Evolutionary conservation across 139 green algal species (phyloP).

Genomic region (Cymbomonas tetramitiformis): DNA sequence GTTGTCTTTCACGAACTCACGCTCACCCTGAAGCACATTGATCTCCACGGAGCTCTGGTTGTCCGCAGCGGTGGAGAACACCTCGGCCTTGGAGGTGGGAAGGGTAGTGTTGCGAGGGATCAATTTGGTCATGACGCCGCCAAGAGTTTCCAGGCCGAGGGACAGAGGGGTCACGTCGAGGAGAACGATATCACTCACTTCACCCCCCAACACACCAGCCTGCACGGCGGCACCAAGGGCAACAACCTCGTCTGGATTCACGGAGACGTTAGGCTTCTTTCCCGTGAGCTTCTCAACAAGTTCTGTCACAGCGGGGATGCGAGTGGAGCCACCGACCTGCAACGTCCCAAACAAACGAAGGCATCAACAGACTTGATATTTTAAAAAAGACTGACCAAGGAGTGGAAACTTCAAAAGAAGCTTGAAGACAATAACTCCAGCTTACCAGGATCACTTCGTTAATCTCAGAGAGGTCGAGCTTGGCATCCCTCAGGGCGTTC

Average conservation of each 20-base stretch:
- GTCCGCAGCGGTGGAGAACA: conserved; percentile 90
- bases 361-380: conserved; percentile 19
- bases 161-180: conserved; percentile 91
- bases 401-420: not conserved
- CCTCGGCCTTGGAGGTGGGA: conserved; percentile 86
- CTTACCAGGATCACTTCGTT: conserved; percentile 60
- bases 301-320: conserved; percentile 85
- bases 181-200: conserved; percentile 89
- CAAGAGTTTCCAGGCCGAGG: conserved; percentile 90
- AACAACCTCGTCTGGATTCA: conserved; percentile 98
- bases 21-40: conserved; percentile 82
- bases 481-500: conserved; percentile 81
- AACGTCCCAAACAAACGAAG: no score
- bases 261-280: conserved; percentile 87
- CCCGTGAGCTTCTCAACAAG: conserved; percentile 76
- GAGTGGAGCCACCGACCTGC: conserved; percentile 90
- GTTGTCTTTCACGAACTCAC: conserved; percentile 87
- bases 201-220: conserved; percentile 39
- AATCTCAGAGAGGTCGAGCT: conserved; percentile 70
- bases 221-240: conserved; percentile 93
- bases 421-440: no score
- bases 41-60: conserved; percentile 91
- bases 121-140: conserved; percentile 91
- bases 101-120: conserved; percentile 95
- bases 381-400: conserved; percentile 10